Percentiles rank a stretch among this genome's conserved stretches.
These are phyloP conservation scores for Gonium pectorale DNA, from an alignment of 139 green algal genomes.

Conservation along the genomic window DNA sequence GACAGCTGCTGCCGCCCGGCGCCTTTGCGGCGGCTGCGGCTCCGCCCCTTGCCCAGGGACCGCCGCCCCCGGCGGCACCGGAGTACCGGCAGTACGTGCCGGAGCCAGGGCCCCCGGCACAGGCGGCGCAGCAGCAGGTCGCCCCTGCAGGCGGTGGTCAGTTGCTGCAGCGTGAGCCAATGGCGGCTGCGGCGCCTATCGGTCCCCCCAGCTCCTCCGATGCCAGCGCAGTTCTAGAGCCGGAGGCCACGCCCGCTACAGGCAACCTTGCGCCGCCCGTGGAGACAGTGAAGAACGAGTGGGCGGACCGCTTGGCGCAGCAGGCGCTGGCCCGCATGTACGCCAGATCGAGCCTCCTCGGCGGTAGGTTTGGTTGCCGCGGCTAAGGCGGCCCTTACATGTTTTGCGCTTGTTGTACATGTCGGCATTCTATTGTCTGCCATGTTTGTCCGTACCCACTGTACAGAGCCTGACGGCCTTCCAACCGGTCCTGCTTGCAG, in stretches of 20 bases:
- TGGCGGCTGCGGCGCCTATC: too few species aligned
- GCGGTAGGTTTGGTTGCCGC: not conserved
- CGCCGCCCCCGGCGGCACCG: not conserved
- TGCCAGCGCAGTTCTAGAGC: too few species aligned
- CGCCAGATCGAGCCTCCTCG: constrained; percentile 36
- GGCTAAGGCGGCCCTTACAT: not conserved
- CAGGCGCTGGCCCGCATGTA: constrained; percentile 41
- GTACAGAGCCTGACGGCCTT: too few species aligned
- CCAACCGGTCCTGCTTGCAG: not conserved
- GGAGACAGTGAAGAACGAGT: constrained; percentile 47
- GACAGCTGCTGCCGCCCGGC: not conserved
- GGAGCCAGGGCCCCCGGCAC: not conserved
- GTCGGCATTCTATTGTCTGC: too few species aligned
- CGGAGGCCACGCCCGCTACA: too few species aligned
- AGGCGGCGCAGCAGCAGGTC: not conserved
- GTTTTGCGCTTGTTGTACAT: not conserved
- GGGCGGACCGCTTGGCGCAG: constrained; percentile 34
- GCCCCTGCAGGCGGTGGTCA: too few species aligned
- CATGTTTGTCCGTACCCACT: too few species aligned
- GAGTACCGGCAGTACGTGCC: not conserved
- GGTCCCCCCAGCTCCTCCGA: too few species aligned
- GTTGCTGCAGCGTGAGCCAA: too few species aligned
- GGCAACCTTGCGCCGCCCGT: not conserved
- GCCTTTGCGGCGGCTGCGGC: not conserved
- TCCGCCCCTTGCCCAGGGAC: not conserved